Conservation (phyloP, 1,284 basidiomycete genomes). For the Moesziomyces globuligerus region DNA sequence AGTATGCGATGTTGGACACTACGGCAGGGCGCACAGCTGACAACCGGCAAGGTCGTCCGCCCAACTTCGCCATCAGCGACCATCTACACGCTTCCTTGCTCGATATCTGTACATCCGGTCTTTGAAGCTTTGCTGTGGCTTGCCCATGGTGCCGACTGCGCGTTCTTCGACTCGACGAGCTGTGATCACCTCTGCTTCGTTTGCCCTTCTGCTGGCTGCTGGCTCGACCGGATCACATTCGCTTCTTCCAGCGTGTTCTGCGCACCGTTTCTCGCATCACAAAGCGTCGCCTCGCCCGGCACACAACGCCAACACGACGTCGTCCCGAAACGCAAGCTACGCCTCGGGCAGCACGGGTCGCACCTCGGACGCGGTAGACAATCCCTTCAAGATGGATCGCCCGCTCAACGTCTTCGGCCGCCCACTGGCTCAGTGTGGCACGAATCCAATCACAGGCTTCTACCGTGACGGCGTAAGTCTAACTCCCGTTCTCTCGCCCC, state of each 20-base stretch:
- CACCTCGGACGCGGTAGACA: constrained; percentile 5
- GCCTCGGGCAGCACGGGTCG: constrained; percentile 8
- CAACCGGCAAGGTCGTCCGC: no score
- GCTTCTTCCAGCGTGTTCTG: neutral
- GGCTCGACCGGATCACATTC: neutral
- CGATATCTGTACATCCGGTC: no score
- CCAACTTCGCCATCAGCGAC: no score
- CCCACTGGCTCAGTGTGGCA: constrained; percentile 45
- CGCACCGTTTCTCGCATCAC: constrained; percentile 12
- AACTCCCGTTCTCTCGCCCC: no score
- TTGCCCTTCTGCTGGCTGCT: constrained; percentile 15
- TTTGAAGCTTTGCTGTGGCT: no score
- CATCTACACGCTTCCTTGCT: no score
- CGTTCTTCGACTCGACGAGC: neutral
- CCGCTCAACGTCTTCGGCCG: constrained; percentile 52
- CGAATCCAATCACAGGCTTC: constrained; percentile 52
- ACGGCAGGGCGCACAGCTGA: no score
- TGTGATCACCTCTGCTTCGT: neutral
- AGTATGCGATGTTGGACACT: no score
- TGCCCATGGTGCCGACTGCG: neutral
- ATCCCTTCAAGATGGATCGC: constrained; percentile 48
- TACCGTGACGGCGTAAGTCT: constrained; percentile 51
- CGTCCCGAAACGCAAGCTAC: constrained; percentile 30
- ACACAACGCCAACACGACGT: constrained; percentile 10
- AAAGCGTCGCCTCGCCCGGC: constrained; percentile 8